Percentiles rank a stretch among this genome's conserved stretches.
These are phyloP conservation scores for Penicillium desertorum DNA, from an alignment of 495 filamentous ascomycete genomes.

Conservation along the genomic window DNA sequence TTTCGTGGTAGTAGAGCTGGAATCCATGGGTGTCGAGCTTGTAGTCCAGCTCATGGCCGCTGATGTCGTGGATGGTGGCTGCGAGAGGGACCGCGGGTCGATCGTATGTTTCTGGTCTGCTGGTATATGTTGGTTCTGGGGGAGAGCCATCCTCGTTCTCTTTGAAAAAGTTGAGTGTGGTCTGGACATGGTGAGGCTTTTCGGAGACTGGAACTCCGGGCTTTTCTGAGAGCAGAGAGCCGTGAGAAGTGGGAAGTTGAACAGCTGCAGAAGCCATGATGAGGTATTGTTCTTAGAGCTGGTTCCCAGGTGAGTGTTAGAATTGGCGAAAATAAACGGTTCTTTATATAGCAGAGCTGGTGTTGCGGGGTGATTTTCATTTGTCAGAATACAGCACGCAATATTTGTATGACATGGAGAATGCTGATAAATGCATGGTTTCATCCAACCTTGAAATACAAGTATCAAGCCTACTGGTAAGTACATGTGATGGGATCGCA, in stretches of 20 bases:
- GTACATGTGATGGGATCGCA: neutral
- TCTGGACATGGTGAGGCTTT: conserved; percentile 50
- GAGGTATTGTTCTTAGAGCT: neutral
- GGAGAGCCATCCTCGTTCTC: conserved; percentile 58
- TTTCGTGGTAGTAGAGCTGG: conserved; percentile 50
- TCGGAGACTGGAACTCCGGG: conserved; percentile 17
- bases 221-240: conserved; percentile 20
- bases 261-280: conserved; percentile 45
- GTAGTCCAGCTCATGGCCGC: conserved; percentile 50
- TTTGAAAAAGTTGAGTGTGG: conserved; percentile 60
- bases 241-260: conserved; percentile 27
- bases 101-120: conserved; percentile 52
- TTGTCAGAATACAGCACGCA: conserved; percentile 41
- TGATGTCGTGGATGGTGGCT: conserved; percentile 47
- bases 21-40: conserved; percentile 51
- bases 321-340: neutral
- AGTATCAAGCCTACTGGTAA: neutral
- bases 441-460: neutral
- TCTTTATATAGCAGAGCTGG: conserved; percentile 16
- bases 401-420: conserved; percentile 28
- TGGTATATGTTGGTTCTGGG: conserved; percentile 50
- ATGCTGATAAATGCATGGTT: conserved; percentile 29
- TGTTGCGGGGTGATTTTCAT: conserved; percentile 25
- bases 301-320: neutral
- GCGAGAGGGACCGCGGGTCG: conserved; percentile 36